Base-by-base conservation (phyloP, 106 monocot genomes). In the Acanthochlamys bracteata region DNA sequence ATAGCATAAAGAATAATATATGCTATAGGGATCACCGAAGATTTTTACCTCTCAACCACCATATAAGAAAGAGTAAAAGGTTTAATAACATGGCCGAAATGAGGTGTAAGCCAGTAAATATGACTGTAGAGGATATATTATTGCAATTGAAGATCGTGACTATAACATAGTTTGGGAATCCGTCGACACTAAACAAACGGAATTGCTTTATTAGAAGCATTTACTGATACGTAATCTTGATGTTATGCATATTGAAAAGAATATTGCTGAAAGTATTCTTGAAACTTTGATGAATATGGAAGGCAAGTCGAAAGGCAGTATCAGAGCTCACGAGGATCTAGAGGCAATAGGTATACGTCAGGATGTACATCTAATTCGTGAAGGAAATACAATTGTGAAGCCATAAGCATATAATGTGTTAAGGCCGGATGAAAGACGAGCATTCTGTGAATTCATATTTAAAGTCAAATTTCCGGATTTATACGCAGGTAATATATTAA, bases 241-340 rank as follows among this genome's bases (percentile, higher is more conserved):
- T 74, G 66, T 74, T 0, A 53, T 60, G 66, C 60, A 74, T 26
- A 67, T 67, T 24, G 39, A 61, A 16, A 61, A 61, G 16, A 61
- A 68, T 42, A 14, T 40, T 10, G 21, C 11, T 61, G 66, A 74
- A 0, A 60, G 23, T 17, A 12, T 66, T 0, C 20, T 67, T 12
- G 13, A 45, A 73, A n/a, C 65, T 15, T 39, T 66, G 16, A 12
- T 71, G 14, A 17, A 71, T 41, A 61, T 68, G 8, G 13, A 26
- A 25, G 46, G 60, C 0, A 66, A 73, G 39, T 47, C 33, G 6
- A 74, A 67, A 23, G 67, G 67, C 24, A 51, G 14, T 26, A 0
- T 49, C 0, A 66, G 60, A 7, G n/a, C 47, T 24, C 51, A 33
- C 15, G n/a, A 42, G 12, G 71, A 71, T 45, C 9, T 64, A 16